Evolutionary conservation across 768 basidiomycete genomes (phyloP), one percentile per base, ranked within the genome.

Genomic region (Pleurotus cornucopiae): DNA sequence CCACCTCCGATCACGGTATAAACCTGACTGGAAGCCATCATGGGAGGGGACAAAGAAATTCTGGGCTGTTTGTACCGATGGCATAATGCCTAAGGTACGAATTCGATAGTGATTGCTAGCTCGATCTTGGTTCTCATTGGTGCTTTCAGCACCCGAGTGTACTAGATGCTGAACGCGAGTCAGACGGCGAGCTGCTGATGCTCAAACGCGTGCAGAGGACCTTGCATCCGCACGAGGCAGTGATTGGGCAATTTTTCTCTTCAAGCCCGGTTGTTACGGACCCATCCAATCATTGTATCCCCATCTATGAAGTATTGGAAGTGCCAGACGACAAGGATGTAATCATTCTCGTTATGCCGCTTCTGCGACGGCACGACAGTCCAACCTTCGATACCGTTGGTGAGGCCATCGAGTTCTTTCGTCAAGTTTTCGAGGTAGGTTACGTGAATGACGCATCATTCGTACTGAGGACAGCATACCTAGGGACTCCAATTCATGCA

Each of bases 371-470:
- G 0, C 69, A 61, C 26, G 4, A 38, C 9, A 25, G 23, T 1
- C 67, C 66, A 6, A 52, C 34, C 1, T 72, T 73, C 47, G 65
- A 66, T 23, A 68, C 64, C 1, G 16, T 70, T 3, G 70, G 70
- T 5, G 72, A 73, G 44, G 65, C 25, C 0, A 56, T 73, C 2
- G 67, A 70, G 13, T 72, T 67, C 16, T 62, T 73, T 45, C 57
- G 58, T 0, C 69, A 72, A 46, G 43, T 67, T 3, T 65, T 72
- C 13, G 68, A 69, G 62, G 69, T 67, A 20, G 23, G 21, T 16
- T 12, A 21, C 49, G 40, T 20, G 20, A 20, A 20, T 20, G 20
- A 20, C 20, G 20, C 20, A 20, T 20, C 20, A 20, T 20, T 20
- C 20, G 20, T 20, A 20, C 20, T 20, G 20, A 20, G 20, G 20